Conservation (phyloP, 768 basidiomycete genomes). For the Chiua virens region DNA sequence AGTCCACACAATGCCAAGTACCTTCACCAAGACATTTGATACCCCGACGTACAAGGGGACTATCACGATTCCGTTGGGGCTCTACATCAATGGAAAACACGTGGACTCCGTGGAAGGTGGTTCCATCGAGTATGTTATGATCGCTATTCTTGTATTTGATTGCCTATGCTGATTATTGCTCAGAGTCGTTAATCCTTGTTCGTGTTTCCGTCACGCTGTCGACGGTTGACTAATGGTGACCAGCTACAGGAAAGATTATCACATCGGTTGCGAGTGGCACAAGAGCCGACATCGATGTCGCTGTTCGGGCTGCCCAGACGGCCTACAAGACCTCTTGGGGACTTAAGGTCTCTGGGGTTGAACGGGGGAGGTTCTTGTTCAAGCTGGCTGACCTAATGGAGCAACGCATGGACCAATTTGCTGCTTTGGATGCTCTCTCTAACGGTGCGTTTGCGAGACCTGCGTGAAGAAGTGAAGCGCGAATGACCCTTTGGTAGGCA, state of each 20-base stretch:
- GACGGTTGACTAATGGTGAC: slow-evolving; percentile 20
- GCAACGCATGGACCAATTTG: slow-evolving; percentile 57
- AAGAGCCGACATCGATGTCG: slow-evolving; percentile 70
- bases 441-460: slow-evolving; percentile 42
- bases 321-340: slow-evolving; percentile 70
- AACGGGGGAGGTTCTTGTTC: slow-evolving; percentile 54
- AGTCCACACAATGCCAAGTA: slow-evolving; percentile 33
- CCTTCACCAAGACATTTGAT: slow-evolving; percentile 50
- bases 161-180: not conserved
- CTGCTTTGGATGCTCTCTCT: slow-evolving; percentile 73
- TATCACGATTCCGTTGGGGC: slow-evolving; percentile 55
- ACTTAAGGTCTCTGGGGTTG: slow-evolving; percentile 51
- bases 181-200: slow-evolving; percentile 58
- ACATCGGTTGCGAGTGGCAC: slow-evolving; percentile 57
- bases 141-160: not conserved
- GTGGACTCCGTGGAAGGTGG: slow-evolving; percentile 52
- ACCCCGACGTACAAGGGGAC: slow-evolving; percentile 57
- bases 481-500: slow-evolving; percentile 37
- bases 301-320: slow-evolving; percentile 66
- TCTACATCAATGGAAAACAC: slow-evolving; percentile 61
- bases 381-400: slow-evolving; percentile 70
- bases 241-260: slow-evolving; percentile 67
- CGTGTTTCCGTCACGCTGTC: slow-evolving; percentile 7
- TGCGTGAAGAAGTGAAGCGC: not conserved
- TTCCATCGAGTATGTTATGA: slow-evolving; percentile 57